Conservation (phyloP, 495 filamentous ascomycete species). For the Trichoderma asperelloides region DNA sequence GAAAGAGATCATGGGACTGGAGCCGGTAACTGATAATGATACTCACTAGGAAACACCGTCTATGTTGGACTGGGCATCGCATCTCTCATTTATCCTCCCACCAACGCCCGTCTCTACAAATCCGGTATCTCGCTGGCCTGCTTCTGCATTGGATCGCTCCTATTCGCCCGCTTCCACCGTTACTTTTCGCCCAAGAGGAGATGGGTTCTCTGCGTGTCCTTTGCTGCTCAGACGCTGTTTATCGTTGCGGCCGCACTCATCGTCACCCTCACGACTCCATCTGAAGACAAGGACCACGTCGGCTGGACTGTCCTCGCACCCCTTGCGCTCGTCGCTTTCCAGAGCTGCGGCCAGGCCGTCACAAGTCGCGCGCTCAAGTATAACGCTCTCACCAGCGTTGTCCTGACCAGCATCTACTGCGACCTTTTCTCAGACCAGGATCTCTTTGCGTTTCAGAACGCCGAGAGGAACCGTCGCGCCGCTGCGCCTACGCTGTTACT, state of each 20-base stretch:
- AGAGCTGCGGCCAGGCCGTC: slow-evolving; percentile 63
- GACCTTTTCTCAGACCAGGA: slow-evolving; percentile 58
- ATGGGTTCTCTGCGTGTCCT: slow-evolving; percentile 57
- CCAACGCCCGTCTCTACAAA: slow-evolving; percentile 54
- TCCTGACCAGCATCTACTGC: slow-evolving; percentile 63
- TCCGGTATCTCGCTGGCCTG: slow-evolving; percentile 52
- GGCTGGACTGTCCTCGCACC: slow-evolving; percentile 52
- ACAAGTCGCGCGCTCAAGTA: slow-evolving; percentile 54
- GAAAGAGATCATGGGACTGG: neutral
- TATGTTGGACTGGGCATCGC: slow-evolving; percentile 61
- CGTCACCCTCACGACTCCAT: slow-evolving; percentile 36
- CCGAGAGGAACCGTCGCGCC: slow-evolving; percentile 49
- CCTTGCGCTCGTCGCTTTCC: slow-evolving; percentile 57
- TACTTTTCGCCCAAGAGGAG: slow-evolving; percentile 41
- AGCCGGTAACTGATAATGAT: neutral
- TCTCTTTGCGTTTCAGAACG: slow-evolving; percentile 41
- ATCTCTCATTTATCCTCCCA: slow-evolving; percentile 41
- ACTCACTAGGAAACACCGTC: slow-evolving; percentile 51
- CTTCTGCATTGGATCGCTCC: slow-evolving; percentile 59
- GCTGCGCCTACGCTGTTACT: slow-evolving; percentile 51
- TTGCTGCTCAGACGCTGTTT: slow-evolving; percentile 43
- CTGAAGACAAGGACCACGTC: slow-evolving; percentile 30
- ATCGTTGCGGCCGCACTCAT: slow-evolving; percentile 50
- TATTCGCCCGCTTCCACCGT: slow-evolving; percentile 56
- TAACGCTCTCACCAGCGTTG: slow-evolving; percentile 56